Percentiles rank a stretch among this genome's conserved stretches.
phyloP scores from a whole-genome alignment of 75 land plant species.

The Pinus albicaulis region DNA sequence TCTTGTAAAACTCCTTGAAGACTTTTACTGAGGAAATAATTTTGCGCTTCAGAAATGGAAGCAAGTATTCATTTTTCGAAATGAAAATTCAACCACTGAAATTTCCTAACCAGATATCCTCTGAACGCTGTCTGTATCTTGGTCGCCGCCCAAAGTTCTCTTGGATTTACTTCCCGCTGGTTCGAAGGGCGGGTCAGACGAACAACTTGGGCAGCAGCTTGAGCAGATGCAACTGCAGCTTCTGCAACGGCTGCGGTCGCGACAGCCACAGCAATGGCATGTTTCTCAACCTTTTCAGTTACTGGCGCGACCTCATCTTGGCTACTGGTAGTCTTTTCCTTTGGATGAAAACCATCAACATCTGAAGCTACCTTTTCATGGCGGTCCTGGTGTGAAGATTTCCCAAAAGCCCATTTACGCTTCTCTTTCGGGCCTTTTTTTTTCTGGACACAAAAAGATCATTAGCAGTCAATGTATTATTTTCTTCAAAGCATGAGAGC shows the following conservation, averaged over 20 bases:
- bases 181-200: constrained; percentile 41
- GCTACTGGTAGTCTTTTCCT: neutral
- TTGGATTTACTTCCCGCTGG: neutral
- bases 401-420: constrained; percentile 60
- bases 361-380: neutral
- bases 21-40: no score
- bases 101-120: constrained; percentile 61
- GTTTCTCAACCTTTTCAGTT: constrained; percentile 23
- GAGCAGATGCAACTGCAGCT: constrained; percentile 69
- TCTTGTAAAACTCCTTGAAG: no score
- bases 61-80: no score
- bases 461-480: neutral
- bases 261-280: constrained; percentile 56
- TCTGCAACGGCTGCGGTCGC: constrained; percentile 72
- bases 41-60: no score
- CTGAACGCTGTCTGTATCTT: constrained; percentile 82
- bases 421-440: constrained; percentile 26
- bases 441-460: constrained; percentile 6
- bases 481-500: neutral
- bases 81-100: neutral
- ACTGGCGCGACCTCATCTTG: neutral
- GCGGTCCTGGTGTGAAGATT: constrained; percentile 10
- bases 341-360: neutral
- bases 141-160: constrained; percentile 60
- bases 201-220: constrained; percentile 53